These are phyloP conservation scores for Hanseniaspora occidentalis DNA, from an alignment of 805 yeast species.

Conservation along the genomic window DNA sequence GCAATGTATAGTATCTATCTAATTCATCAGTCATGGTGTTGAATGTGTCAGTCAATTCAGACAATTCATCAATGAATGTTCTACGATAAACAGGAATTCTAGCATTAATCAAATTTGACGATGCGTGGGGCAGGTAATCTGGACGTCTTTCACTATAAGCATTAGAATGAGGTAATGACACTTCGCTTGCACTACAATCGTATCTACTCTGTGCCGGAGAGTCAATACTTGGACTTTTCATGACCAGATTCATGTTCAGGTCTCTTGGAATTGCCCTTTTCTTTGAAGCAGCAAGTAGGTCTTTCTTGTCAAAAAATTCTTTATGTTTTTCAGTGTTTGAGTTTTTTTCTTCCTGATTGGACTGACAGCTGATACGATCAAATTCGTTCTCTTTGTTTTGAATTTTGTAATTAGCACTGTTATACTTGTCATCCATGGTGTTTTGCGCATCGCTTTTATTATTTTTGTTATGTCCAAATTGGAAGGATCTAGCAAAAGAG, in stretches of 20 bases:
- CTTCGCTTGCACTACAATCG: not conserved
- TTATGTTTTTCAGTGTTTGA: too few species aligned
- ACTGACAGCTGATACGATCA: too few species aligned
- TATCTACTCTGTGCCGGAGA: not conserved
- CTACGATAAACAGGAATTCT: constrained; percentile 36
- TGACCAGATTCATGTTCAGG: not conserved
- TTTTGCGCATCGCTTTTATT: too few species aligned
- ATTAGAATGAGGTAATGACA: not conserved
- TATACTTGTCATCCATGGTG: too few species aligned
- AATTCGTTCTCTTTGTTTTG: too few species aligned
- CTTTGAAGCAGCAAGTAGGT: not conserved
- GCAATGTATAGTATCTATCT: constrained; percentile 66
- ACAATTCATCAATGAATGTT: constrained; percentile 67
- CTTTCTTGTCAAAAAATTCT: not conserved
- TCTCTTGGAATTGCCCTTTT: not conserved
- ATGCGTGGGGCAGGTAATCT: constrained; percentile 12
- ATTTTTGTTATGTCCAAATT: not conserved
- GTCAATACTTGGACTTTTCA: not conserved
- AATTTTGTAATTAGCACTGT: too few species aligned
- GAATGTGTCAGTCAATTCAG: constrained; percentile 79
- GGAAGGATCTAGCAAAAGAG: not conserved
- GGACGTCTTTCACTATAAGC: not conserved
- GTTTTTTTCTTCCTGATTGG: not conserved
- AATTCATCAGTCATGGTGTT: constrained; percentile 85
- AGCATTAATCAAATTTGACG: constrained; percentile 26